A percentile compares a stretch with the other conserved stretches of the same genome.
phyloP scores from a whole-genome alignment of 2,329 filamentous ascomycete genomes.

The Talaromyces sp. region DNA sequence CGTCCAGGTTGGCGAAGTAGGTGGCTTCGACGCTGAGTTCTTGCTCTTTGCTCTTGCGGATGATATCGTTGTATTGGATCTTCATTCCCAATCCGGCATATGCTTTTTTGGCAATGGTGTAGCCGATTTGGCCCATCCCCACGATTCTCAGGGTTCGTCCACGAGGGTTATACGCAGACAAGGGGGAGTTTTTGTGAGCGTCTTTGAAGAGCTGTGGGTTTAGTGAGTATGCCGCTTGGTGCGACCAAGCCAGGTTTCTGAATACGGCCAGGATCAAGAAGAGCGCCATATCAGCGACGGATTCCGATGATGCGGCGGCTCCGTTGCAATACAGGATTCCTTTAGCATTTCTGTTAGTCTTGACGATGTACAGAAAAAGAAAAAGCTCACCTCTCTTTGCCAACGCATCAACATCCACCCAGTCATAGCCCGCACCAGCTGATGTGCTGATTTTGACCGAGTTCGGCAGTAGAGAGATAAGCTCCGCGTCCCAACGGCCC shows the following conservation, averaged over 20 bases:
- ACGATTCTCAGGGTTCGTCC: constrained; percentile 48
- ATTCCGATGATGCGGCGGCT: constrained; percentile 38
- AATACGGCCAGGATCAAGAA: constrained; percentile 44
- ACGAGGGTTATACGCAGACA: constrained; percentile 43
- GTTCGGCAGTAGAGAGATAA: constrained; percentile 51
- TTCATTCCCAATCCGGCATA: constrained; percentile 46
- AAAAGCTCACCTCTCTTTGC: constrained; percentile 21
- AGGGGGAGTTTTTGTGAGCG: constrained; percentile 19
- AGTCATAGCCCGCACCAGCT: constrained; percentile 62
- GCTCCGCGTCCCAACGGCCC: constrained; percentile 57
- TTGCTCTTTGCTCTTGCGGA: constrained; percentile 27
- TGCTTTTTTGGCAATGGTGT: constrained; percentile 43
- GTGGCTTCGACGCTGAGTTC: constrained; percentile 32
- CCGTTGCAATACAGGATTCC: constrained; percentile 42
- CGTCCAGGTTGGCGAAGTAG: constrained; percentile 36
- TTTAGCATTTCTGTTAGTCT: not conserved
- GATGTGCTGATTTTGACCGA: constrained; percentile 58
- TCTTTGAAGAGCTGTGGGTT: constrained; percentile 18
- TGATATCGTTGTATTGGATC: constrained; percentile 49
- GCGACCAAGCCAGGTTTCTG: constrained; percentile 46
- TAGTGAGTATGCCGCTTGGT: constrained; percentile 42
- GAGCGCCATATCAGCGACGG: constrained; percentile 39
- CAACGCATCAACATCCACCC: constrained; percentile 54
- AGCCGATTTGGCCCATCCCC: constrained; percentile 46
- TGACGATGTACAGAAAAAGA: not conserved